Evolutionary conservation across 2,329 filamentous ascomycete genomes (phyloP).

Genomic region (Salinomyces thailandicus): DNA sequence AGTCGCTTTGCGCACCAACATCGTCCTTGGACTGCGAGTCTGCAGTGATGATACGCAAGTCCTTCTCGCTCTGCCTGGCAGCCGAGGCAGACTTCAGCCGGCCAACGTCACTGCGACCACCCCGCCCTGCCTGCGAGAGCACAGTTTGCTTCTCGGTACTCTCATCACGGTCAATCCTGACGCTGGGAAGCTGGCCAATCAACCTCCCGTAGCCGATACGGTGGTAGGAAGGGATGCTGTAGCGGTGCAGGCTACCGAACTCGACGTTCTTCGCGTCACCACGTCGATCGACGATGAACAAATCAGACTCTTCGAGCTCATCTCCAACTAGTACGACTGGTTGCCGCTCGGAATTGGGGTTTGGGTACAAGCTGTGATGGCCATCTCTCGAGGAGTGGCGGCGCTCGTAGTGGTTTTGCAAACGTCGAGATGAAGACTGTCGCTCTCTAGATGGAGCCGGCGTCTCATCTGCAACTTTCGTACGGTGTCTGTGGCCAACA

Average conservation of each 20-base stretch:
- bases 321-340: conserved; percentile 1
- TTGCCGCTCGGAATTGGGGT: not conserved
- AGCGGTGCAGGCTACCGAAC: conserved; percentile 65
- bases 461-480: too few relatives aligned
- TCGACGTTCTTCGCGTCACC: conserved; percentile 66
- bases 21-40: not conserved
- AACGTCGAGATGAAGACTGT: too few relatives aligned
- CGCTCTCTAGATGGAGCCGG: too few relatives aligned
- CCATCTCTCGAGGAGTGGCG: not conserved
- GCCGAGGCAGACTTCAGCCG: not conserved
- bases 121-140: not conserved
- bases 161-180: conserved; percentile 57
- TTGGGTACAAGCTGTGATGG: not conserved
- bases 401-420: not conserved
- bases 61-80: not conserved
- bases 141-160: conserved; percentile 36
- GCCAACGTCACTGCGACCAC: not conserved
- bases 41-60: conserved; percentile 1
- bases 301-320: conserved; percentile 19
- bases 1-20: conserved; percentile 7
- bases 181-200: conserved; percentile 51
- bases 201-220: conserved; percentile 59
- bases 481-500: not conserved
- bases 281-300: conserved; percentile 58
- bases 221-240: conserved; percentile 59